Conservation (phyloP, 768 basidiomycete genomes). For the Dictyophora rubrovolvata region DNA sequence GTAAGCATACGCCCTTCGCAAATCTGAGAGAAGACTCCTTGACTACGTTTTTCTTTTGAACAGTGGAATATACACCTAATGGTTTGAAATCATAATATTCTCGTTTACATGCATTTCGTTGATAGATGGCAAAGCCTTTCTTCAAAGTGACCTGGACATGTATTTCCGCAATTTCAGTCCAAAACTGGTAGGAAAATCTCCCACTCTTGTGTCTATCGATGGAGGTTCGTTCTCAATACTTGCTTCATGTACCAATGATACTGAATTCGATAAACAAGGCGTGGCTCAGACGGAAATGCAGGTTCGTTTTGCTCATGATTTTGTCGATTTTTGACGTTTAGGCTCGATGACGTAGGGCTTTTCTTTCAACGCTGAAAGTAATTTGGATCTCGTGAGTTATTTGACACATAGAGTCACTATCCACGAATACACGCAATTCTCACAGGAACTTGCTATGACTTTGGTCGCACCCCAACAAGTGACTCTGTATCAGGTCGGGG, state of each 20-base stretch:
- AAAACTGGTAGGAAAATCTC: conserved; percentile 29
- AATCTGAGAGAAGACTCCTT: neutral
- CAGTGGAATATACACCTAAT: conserved; percentile 45
- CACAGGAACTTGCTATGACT: neutral
- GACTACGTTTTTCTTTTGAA: neutral
- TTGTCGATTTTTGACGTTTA: neutral
- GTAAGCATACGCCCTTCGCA: conserved; percentile 20
- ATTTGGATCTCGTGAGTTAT: conserved; percentile 43
- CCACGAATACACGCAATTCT: neutral
- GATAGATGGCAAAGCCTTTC: neutral
- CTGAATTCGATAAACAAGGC: conserved; percentile 14
- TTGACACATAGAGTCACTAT: neutral
- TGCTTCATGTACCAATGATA: neutral
- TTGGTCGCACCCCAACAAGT: conserved; percentile 30
- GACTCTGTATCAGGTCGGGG: conserved; percentile 36
- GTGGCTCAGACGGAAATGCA: conserved; percentile 29
- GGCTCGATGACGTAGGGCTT: conserved; percentile 19
- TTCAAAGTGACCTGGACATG: conserved; percentile 24
- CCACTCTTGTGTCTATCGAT: conserved; percentile 24
- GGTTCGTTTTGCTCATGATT: neutral
- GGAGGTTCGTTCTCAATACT: conserved; percentile 22
- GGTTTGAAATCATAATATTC: conserved; percentile 33
- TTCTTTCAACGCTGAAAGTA: conserved; percentile 51
- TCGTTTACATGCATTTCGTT: conserved; percentile 19
- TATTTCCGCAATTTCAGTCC: conserved; percentile 34